A percentile compares a stretch with the other conserved stretches of the same genome.
Conservation (phyloP, 306 rosid species). For the Gynostemma pentaphyllum region DNA sequence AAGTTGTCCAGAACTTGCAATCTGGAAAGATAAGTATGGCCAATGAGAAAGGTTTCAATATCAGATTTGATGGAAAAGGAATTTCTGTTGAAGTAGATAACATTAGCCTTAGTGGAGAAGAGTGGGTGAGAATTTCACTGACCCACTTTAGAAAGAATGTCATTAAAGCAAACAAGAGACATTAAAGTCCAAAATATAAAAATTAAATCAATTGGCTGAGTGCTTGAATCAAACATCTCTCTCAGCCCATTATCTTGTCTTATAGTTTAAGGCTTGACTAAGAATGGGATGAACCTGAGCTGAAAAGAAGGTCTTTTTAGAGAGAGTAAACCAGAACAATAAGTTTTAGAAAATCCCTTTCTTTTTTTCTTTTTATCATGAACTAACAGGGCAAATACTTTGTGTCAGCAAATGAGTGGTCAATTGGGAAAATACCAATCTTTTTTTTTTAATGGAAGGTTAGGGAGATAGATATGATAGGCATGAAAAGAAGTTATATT, state of each 20-base stretch:
- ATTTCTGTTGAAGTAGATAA: not conserved
- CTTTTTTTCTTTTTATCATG: not conserved
- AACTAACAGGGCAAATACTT: not conserved
- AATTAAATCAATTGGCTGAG: constrained; percentile 1
- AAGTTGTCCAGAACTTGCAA: not conserved
- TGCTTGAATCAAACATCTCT: constrained; percentile 7
- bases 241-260: not conserved
- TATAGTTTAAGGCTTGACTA: not conserved
- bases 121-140: not conserved
- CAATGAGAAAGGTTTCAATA: not conserved
- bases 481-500: constrained; percentile 7
- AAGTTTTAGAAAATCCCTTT: not conserved
- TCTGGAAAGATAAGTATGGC: not conserved
- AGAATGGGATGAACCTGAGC: not conserved
- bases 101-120: not conserved
- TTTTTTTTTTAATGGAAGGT: not conserved
- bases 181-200: constrained; percentile 5
- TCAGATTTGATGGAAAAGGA: not conserved
- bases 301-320: not conserved
- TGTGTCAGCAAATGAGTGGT: constrained; percentile 1
- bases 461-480: not conserved
- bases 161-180: constrained; percentile 1
- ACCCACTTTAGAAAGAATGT: constrained; percentile 3
- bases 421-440: not conserved
- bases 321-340: not conserved